A percentile compares a stretch with the other conserved stretches of the same genome.
Evolutionary conservation across 768 basidiomycete species (phyloP).

Genomic region (Chalciporus piperatus): DNA sequence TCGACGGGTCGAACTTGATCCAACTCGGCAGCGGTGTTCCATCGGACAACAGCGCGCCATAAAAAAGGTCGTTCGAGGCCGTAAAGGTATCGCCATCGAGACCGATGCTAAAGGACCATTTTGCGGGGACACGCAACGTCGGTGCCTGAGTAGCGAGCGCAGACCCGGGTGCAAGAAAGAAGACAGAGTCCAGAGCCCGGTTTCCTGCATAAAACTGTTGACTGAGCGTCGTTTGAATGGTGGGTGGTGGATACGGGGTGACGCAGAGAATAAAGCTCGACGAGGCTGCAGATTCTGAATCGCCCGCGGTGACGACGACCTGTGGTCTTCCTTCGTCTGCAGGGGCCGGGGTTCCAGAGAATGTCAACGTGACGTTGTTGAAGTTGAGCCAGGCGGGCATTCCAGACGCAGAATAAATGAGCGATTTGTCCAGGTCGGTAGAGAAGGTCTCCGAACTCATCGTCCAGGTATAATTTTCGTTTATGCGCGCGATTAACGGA

Average conservation of each 20-base stretch:
- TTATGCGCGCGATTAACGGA: conserved; percentile 72
- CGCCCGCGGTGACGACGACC: conserved; percentile 64
- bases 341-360: conserved; percentile 65
- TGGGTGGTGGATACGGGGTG: conserved; percentile 51
- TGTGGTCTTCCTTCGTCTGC: conserved; percentile 60
- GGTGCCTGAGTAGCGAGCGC: conserved; percentile 51
- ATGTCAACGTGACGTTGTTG: conserved; percentile 53
- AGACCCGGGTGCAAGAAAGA: conserved; percentile 56
- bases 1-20: conserved; percentile 65
- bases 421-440: conserved; percentile 39
- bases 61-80: conserved; percentile 49
- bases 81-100: conserved; percentile 64
- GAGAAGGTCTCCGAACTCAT: conserved; percentile 66
- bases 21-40: conserved; percentile 74
- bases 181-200: conserved; percentile 74
- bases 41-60: conserved; percentile 60
- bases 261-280: conserved; percentile 58
- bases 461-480: conserved; percentile 65
- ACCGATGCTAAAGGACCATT: conserved; percentile 91
- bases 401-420: conserved; percentile 50
- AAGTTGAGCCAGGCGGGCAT: conserved; percentile 81
- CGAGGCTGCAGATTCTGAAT: conserved; percentile 47
- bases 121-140: conserved; percentile 67
- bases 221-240: conserved; percentile 48
- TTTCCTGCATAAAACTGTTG: conserved; percentile 62